phyloP scores from a whole-genome alignment of 1,139 yeast genomes.

The Geotrichum australiense region DNA sequence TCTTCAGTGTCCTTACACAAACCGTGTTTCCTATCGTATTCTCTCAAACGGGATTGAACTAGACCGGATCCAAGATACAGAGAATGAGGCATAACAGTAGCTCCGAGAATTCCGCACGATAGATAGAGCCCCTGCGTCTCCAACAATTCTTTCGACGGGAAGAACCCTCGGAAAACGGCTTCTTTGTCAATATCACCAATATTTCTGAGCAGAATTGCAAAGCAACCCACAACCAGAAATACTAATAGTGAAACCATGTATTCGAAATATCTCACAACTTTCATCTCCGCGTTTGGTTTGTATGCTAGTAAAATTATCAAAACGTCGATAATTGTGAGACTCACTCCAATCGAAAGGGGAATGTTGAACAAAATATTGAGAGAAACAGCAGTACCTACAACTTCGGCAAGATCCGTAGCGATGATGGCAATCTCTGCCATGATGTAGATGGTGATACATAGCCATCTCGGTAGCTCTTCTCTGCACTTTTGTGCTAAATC shows the following conservation, averaged over 20 bases:
- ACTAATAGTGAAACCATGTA: conserved; percentile 59
- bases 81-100: conserved; percentile 81
- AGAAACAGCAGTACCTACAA: conserved; percentile 82
- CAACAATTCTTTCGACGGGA: conserved; percentile 59
- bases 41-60: conserved; percentile 64
- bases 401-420: conserved; percentile 83
- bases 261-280: conserved; percentile 59
- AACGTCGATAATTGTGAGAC: conserved; percentile 64
- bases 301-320: conserved; percentile 68
- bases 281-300: conserved; percentile 60
- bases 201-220: conserved; percentile 57
- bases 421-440: conserved; percentile 75
- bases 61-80: conserved; percentile 68
- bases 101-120: conserved; percentile 73
- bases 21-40: conserved; percentile 42
- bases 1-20: conserved; percentile 35
- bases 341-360: conserved; percentile 75
- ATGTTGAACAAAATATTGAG: conserved; percentile 59
- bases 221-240: conserved; percentile 65
- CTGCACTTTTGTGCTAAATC: conserved; percentile 69
- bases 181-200: conserved; percentile 45
- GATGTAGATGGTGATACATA: conserved; percentile 51
- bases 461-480: conserved; percentile 53
- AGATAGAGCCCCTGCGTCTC: conserved; percentile 59
- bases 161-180: conserved; percentile 59